phyloP scores from a whole-genome alignment of 169 alveolate genomes.

The Babesia sp. region DNA sequence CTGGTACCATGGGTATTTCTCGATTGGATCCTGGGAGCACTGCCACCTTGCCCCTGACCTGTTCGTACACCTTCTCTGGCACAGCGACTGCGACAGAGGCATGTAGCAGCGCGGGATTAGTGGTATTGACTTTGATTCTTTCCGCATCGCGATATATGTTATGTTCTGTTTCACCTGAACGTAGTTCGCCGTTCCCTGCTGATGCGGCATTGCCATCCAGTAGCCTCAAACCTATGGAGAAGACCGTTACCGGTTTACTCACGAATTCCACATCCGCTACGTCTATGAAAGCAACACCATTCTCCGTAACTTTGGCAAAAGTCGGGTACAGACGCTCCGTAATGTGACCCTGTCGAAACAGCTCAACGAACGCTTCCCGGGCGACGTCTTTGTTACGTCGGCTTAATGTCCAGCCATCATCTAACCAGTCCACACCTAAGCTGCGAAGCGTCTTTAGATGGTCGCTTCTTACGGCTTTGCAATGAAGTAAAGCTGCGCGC shows the following conservation, averaged over 20 bases:
- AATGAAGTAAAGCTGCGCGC: conserved; percentile 5
- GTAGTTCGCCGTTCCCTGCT: background rate
- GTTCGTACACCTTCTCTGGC: conserved; percentile 3
- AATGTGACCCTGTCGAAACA: conserved; percentile 9
- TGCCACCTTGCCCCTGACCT: conserved; percentile 8
- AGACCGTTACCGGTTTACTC: background rate
- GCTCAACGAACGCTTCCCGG: conserved; percentile 20
- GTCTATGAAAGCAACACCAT: conserved; percentile 1
- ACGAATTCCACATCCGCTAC: conserved; percentile 30
- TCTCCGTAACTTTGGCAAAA: background rate
- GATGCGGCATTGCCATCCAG: conserved; percentile 6
- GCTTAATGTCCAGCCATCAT: conserved; percentile 39
- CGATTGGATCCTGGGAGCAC: conserved; percentile 23
- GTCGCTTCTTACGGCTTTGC: background rate
- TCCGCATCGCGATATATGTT: background rate
- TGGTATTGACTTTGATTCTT: background rate
- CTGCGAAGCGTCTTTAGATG: conserved; percentile 22
- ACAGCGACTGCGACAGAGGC: conserved; percentile 55
- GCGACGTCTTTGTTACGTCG: conserved; percentile 19
- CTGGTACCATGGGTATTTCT: conserved; percentile 22
- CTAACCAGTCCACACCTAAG: conserved; percentile 51
- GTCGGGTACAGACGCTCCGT: conserved; percentile 38
- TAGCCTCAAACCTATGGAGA: background rate
- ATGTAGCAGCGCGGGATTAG: conserved; percentile 18
- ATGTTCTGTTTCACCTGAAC: too few relatives aligned